Evolutionary conservation across 805 yeast genomes (phyloP), one percentile per base, ranked within the genome.

Genomic region (Spathaspora passalidarum): DNA sequence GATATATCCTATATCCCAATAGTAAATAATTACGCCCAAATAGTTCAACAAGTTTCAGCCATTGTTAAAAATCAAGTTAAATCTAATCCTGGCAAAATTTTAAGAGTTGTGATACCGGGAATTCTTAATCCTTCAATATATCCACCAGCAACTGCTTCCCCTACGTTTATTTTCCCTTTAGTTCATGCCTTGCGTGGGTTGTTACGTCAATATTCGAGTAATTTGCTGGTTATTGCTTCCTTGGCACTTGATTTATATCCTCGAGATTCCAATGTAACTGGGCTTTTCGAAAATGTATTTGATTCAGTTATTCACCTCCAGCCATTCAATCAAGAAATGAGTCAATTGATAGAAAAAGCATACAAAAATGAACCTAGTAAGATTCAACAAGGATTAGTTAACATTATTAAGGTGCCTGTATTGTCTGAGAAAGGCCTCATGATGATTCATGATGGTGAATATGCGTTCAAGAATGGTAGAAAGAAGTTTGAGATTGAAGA

Each of bases 321-420:
- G 50, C 96, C 97, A 1, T 88, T 91, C 65, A 82, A 82, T 50
- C 89, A 88, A 48, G 86, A 79, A 42, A 78, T 86, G 78, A 62
- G 78, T 40, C 80, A 78, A 47, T 70, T 82, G 45, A 70, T 87
- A 54, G 94, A 86, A 55, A 75, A 73, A 46, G 84, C 86, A 0
- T 85, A 85, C 62, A 81, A 80, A 55, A 81, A 76, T 55, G 84
- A 84, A 56, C 92, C 94, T 5, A 69, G 81, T 14, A 86, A 84
- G 59, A 77, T 86, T 21, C 90, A 84, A 54, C 97, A 91, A 57
- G 99, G 98, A 0, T 75, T 90, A 44, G 77, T 92, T 36, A 87
- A 92, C 59, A 71, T 94, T 2, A 62, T 77, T 46, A 87, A 88
- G 55, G 57, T 91, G 7, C 94, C 96, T 0, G 72, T 79, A 1